Evolutionary conservation across 305 asterid genomes (phyloP), one percentile per base, ranked within the genome.

Genomic region (Rubia tinctorum): DNA sequence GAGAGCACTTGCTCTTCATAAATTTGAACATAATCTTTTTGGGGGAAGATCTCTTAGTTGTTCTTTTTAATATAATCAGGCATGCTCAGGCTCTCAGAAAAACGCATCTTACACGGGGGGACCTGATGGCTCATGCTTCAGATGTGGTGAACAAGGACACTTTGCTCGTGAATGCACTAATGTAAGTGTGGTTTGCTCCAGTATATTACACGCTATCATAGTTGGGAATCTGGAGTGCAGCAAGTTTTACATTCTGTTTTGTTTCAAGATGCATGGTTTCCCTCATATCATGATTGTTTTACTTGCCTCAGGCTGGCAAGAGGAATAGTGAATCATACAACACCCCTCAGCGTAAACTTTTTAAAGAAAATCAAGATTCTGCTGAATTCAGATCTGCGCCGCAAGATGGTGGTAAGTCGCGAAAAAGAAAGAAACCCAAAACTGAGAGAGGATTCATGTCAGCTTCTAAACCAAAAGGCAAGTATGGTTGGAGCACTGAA

Each of bases 81-180:
- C 91, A 66, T 91, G 96, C 81, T 65, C 81, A 49, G 86, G 86
- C 64, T 82, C 79, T 42, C 69, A 62, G 61, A 80, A 83, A 68
- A 87, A 84, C 74, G 72, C 84, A 22, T 77, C 80, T 69, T 89
- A 68, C 73, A 51, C 61, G 12, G 76, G 75, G 62, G 76, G 73
- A 63, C 44, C 82, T 62, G 79, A 76, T 56, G 75, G 76, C 84
- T 83, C 91, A 64, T 93, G 98, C 86, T 93, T 78, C 82, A 86
- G 80, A 77, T 91, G 98, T 63, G 98, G 97, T 68, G 77, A 75
- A 51, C 87, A 63, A 56, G 98, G 98, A 9, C 97, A 91, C 82
- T 91, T 91, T 85, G 95, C 96, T 74, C 98, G 98, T 68, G 98
- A 91, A 82, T 93, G 98, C 89, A 81, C 85, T 69, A 82, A 43